These are phyloP conservation scores for Sporisorium iseilematis-ciliati DNA, from an alignment of 1,284 basidiomycete genomes.

Conservation along the genomic window DNA sequence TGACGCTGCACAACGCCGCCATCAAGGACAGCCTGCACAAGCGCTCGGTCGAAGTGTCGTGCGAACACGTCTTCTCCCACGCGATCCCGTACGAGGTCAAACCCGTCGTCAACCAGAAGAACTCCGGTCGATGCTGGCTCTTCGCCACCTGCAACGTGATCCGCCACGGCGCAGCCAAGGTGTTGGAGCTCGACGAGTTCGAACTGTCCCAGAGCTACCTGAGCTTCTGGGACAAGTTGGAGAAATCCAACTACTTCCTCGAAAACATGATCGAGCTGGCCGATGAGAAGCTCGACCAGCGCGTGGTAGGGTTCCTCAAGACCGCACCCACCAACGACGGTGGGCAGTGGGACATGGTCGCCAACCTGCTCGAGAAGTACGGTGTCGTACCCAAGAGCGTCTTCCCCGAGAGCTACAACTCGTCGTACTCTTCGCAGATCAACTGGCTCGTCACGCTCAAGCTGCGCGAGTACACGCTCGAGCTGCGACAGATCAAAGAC, in stretches of 20 bases:
- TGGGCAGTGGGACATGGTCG: conserved; percentile 80
- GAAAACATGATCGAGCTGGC: conserved; percentile 86
- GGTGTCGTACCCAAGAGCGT: conserved; percentile 74
- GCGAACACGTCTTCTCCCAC: conserved; percentile 86
- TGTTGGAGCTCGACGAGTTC: conserved; percentile 85
- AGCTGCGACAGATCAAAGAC: conserved; percentile 77
- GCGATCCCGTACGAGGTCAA: conserved; percentile 78
- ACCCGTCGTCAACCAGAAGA: conserved; percentile 88
- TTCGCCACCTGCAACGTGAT: conserved; percentile 76
- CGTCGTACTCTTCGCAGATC: conserved; percentile 79
- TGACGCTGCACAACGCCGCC: conserved; percentile 82
- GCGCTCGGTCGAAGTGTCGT: conserved; percentile 77
- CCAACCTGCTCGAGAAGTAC: conserved; percentile 75
- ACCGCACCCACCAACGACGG: conserved; percentile 87
- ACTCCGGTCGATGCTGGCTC: conserved; percentile 62
- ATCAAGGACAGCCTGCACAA: conserved; percentile 78
- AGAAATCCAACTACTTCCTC: conserved; percentile 94
- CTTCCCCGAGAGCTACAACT: conserved; percentile 88
- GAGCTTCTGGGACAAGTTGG: conserved; percentile 76
- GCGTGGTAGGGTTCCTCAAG: conserved; percentile 82
- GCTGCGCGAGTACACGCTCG: conserved; percentile 88
- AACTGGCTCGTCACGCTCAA: conserved; percentile 86
- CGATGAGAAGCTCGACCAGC: conserved; percentile 83
- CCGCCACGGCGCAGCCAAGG: conserved; percentile 85
- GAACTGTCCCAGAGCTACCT: conserved; percentile 82